These are phyloP conservation scores for Mrakiaceae sp. DNA, from an alignment of 1,284 basidiomycete species.

Conservation along the genomic window DNA sequence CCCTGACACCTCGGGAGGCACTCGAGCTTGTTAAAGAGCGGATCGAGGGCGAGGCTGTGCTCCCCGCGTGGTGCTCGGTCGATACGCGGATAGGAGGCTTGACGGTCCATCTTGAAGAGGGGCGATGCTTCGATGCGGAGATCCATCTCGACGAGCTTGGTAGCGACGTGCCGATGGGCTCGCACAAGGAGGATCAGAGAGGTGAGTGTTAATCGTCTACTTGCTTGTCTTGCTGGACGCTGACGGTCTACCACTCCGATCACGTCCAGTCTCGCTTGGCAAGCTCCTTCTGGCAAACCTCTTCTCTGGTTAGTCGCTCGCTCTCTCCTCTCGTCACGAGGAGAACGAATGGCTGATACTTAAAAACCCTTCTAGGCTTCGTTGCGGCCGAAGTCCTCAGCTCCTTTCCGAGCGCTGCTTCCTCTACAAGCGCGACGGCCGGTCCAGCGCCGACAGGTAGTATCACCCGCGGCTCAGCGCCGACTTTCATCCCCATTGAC, in stretches of 20 bases:
- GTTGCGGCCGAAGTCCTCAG: conserved; percentile 32
- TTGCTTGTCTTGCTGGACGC: not conserved
- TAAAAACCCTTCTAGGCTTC: conserved; percentile 20
- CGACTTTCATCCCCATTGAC: conserved; percentile 29
- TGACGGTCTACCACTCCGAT: not conserved
- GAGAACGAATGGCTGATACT: not conserved
- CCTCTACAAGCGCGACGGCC: conserved; percentile 17
- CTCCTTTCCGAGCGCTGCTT: conserved; percentile 4
- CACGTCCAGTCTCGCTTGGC: conserved; percentile 32
- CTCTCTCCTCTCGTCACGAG: conserved; percentile 26
- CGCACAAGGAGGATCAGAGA: conserved; percentile 59
- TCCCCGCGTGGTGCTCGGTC: conserved; percentile 72
- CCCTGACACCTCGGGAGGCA: conserved; percentile 59
- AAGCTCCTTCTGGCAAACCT: conserved; percentile 35
- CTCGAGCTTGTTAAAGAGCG: conserved; percentile 75
- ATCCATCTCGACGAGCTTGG: conserved; percentile 86
- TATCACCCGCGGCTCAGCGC: conserved; percentile 25
- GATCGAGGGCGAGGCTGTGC: conserved; percentile 84
- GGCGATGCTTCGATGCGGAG: conserved; percentile 79
- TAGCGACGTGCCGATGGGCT: conserved; percentile 34
- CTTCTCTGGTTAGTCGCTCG: conserved; percentile 24
- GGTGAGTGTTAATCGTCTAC: conserved; percentile 43
- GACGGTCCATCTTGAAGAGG: conserved; percentile 74
- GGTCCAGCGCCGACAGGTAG: conserved; percentile 19
- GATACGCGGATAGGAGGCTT: conserved; percentile 85